Percentiles rank a stretch among this genome's conserved stretches.
Conservation (phyloP, 83 land plant species). For the Thuja plicata region DNA sequence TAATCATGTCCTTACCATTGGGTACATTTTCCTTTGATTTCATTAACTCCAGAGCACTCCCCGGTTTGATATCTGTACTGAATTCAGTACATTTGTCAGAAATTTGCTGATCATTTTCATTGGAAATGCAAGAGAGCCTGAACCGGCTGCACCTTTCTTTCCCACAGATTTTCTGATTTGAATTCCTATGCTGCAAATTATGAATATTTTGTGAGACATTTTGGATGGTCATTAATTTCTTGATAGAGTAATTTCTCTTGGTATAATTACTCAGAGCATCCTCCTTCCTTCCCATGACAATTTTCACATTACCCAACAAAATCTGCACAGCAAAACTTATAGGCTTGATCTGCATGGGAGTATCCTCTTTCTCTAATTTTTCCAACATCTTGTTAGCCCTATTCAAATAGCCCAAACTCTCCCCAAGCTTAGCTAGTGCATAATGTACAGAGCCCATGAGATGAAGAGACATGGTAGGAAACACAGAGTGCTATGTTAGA, state of each 20-base stretch:
- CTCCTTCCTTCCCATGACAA: too few species aligned
- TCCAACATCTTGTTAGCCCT: too few species aligned
- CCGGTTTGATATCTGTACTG: neutral
- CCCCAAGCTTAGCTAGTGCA: too few species aligned
- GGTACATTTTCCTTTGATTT: neutral
- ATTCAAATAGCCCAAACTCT: too few species aligned
- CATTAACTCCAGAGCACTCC: neutral
- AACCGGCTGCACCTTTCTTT: neutral
- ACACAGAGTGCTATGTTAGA: neutral
- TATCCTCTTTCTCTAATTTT: too few species aligned
- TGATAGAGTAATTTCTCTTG: neutral
- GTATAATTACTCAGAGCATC: too few species aligned
- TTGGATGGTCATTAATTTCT: neutral
- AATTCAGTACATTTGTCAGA: neutral
- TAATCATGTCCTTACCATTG: neutral
- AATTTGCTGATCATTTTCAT: neutral
- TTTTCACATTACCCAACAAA: too few species aligned
- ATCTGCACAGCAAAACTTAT: too few species aligned
- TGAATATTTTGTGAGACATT: neutral
- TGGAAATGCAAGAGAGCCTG: neutral
- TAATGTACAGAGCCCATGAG: too few species aligned
- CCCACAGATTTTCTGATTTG: neutral
- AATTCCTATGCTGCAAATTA: neutral
- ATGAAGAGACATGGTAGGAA: too few species aligned
- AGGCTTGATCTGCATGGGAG: too few species aligned